phyloP scores from a whole-genome alignment of 1,139 yeast species.

The Candida anutae region DNA sequence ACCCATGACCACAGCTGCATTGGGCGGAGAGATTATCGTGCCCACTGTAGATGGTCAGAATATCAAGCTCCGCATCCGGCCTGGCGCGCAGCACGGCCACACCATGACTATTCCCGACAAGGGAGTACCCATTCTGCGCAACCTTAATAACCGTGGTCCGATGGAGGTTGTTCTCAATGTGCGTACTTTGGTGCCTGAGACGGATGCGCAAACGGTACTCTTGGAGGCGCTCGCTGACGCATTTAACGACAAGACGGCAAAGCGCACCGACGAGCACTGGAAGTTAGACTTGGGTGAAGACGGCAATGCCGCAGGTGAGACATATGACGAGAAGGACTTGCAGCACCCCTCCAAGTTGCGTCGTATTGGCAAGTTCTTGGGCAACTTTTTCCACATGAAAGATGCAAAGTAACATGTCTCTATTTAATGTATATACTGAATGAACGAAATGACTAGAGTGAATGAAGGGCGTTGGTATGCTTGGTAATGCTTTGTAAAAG shows the following conservation, averaged over 20 bases:
- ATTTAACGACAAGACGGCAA: constrained; percentile 71
- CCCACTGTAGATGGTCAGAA: constrained; percentile 80
- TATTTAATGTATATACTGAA: constrained; percentile 2
- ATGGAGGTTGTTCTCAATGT: constrained; percentile 71
- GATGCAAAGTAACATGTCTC: no score
- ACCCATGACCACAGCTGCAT: constrained; percentile 91
- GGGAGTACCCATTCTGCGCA: constrained; percentile 72
- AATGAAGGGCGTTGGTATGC: no score
- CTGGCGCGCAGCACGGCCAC: constrained; percentile 79
- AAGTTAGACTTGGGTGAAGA: constrained; percentile 32
- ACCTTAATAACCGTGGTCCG: constrained; percentile 63
- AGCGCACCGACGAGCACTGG: constrained; percentile 57
- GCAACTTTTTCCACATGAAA: constrained; percentile 54
- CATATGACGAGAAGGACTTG: constrained; percentile 33
- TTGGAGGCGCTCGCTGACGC: constrained; percentile 94
- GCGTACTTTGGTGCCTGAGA: constrained; percentile 63
- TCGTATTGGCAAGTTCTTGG: constrained; percentile 55
- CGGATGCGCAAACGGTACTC: constrained; percentile 85
- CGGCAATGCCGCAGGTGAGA: constrained; percentile 7
- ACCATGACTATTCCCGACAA: constrained; percentile 72
- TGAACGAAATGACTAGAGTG: no score
- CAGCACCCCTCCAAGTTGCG: constrained; percentile 53
- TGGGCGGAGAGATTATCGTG: constrained; percentile 83
- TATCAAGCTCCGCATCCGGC: constrained; percentile 72
- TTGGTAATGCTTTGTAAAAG: no score